phyloP scores from a whole-genome alignment of 495 filamentous ascomycete genomes.

The Podospora anserina region DNA sequence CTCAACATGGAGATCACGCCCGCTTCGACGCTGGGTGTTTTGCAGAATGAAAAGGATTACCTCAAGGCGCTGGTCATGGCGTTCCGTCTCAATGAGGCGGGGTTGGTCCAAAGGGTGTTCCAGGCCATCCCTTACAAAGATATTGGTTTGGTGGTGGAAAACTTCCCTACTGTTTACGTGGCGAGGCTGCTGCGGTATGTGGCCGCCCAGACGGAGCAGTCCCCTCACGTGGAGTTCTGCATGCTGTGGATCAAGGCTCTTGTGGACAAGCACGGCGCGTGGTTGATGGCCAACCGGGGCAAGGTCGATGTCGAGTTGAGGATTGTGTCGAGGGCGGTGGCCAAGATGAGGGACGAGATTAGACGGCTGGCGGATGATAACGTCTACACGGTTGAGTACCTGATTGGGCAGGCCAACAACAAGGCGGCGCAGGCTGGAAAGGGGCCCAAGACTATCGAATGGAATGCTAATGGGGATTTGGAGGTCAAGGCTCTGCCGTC shows the following conservation, averaged over 20 bases:
- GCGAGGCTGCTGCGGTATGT: constrained; percentile 76
- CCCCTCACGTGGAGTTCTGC: constrained; percentile 90
- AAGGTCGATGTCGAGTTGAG: constrained; percentile 79
- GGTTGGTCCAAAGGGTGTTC: constrained; percentile 77
- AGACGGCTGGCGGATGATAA: constrained; percentile 81
- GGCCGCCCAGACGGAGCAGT: constrained; percentile 82
- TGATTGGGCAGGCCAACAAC: constrained; percentile 48
- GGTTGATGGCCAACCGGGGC: constrained; percentile 72
- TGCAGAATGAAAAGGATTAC: constrained; percentile 73
- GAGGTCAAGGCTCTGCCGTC: constrained; percentile 27
- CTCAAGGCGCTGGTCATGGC: constrained; percentile 94
- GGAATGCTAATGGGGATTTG: constrained; percentile 20
- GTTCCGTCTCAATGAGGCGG: constrained; percentile 82
- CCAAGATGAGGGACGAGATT: constrained; percentile 71
- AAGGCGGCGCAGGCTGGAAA: constrained; percentile 10
- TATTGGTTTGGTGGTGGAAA: constrained; percentile 72
- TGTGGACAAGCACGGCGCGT: constrained; percentile 74
- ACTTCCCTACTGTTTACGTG: constrained; percentile 84
- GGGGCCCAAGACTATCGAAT: constrained; percentile 16
- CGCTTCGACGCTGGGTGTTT: constrained; percentile 67
- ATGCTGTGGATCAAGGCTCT: constrained; percentile 88
- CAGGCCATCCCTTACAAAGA: constrained; percentile 73
- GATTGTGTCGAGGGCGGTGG: constrained; percentile 69
- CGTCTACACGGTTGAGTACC: constrained; percentile 77
- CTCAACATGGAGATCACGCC: constrained; percentile 91